Base-by-base conservation (phyloP, 2,329 filamentous ascomycete genomes). In the Penicillium sp. region DNA sequence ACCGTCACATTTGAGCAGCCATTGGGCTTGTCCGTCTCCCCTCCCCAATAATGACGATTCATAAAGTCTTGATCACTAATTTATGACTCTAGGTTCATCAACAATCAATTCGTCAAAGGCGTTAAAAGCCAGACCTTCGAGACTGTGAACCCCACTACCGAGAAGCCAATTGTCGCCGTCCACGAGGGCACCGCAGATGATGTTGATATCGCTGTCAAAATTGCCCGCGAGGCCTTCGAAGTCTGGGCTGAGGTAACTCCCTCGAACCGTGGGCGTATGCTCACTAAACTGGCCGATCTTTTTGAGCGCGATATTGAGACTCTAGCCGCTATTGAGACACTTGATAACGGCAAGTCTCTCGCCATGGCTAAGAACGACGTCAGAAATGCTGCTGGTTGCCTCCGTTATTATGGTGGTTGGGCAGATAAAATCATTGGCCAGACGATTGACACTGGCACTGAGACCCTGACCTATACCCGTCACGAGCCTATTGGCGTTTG, bases 401-500 rank as follows among this genome's bases (percentile, higher is more conserved):
- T 96, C 68, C 85, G 91, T 77, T 97, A 92, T 80, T 94, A 93
- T 68, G 90, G 83, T 71, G 91, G 91, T 62, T 96, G 59, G 59
- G 88, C 90, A 67, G 90, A 96, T 82, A 96, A 96, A 87, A 89
- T 95, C 66, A 81, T 87, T 77, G 91, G 91, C 76, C 91, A 92
- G 82, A 90, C 91, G 61, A 85, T 94, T 63, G 89, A 95, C 66
- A 89, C 90, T 64, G 78, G 82, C 66, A 82, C 84, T 58, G 88
- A 91, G 65, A 90, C 86, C 73, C 90, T 95, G 80, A 87, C 89
- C 80, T 95, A 94, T 80, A 91, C 89, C 65, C 81, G 82, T 70
- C 84, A 86, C 65, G 90, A 96, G 82, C 88, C 91, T 35, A 76
- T 85, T 61, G 88, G 88, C 76, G 88, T 91, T 62, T 94, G 90